These are phyloP conservation scores for Tremellales sp. DNA, from an alignment of 1,284 basidiomycete genomes.

Conservation along the genomic window DNA sequence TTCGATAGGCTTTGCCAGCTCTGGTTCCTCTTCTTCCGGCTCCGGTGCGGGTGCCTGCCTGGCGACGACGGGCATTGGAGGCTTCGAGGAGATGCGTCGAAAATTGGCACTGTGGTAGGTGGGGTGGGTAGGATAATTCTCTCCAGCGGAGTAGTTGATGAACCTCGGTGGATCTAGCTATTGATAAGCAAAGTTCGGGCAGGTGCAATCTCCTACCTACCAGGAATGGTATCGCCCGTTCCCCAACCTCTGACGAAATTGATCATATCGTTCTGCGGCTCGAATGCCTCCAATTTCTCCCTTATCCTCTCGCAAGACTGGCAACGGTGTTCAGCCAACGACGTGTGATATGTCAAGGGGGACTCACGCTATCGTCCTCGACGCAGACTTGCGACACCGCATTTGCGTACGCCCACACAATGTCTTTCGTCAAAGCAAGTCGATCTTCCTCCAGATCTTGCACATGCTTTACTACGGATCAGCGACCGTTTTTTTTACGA, in stretches of 20 bases:
- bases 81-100: conserved; percentile 36
- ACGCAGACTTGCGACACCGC: conserved; percentile 94
- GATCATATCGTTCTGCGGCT: conserved; percentile 76
- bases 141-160: conserved; percentile 58
- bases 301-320: conserved; percentile 87
- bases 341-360: not conserved
- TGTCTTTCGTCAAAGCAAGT: conserved; percentile 88
- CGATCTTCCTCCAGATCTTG: conserved; percentile 96
- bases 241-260: conserved; percentile 79
- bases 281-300: conserved; percentile 74
- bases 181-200: conserved; percentile 1
- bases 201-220: conserved; percentile 15
- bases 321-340: conserved; percentile 10
- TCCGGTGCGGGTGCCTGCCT: conserved; percentile 7
- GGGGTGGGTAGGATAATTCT: conserved; percentile 42
- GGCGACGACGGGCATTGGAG: conserved; percentile 20
- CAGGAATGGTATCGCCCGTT: conserved; percentile 75
- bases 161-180: conserved; percentile 65
- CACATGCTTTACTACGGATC: conserved; percentile 63
- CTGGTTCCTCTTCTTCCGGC: conserved; percentile 8
- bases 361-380: conserved; percentile 83
- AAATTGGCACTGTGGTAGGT: conserved; percentile 44
- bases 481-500: too few species aligned
- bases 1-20: conserved; percentile 1
- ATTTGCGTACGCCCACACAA: conserved; percentile 95